Evolutionary conservation across 352 stramenopile genomes (phyloP), one percentile per base, ranked within the genome.

Genomic region (Globisporangium nunn): DNA sequence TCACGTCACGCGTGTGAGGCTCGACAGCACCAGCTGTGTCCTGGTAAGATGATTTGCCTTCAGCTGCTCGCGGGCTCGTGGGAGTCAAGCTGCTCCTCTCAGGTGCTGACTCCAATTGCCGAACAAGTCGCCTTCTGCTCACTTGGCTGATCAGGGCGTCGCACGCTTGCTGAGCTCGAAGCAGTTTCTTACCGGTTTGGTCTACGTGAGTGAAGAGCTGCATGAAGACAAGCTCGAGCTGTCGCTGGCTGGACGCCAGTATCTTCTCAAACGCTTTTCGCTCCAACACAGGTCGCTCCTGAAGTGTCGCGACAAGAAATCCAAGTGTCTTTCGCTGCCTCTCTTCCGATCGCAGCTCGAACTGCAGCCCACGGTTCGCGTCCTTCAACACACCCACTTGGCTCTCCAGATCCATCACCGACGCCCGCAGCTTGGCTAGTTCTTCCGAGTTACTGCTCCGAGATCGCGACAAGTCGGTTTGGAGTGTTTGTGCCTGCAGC

Each of bases 221-320:
- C 44, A 43, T 51, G 11, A 78, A 56, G 4, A 53, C 52, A n/a
- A 61, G 60, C 48, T 74, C 69, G 18, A 71, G 58, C 31, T 72
- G 63, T 50, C 69, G 61, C 55, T 77, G 60, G 28, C 52, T 75
- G 6, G 59, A 57, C 29, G 63, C 30, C 0, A 83, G 53, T 63
- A 83, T 78, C 54, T 80, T 69, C 10, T 65, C 60, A 37, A 83
- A 67, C 17, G 70, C 67, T 50, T 69, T 58, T 14, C 65, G 63
- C 45, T 83, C 68, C 33, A 83, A 41, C 31, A 68, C 51, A 0
- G 73, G 71, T 10, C 73, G 68, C 1, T 69, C 68, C 57, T 80
- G 66, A 31, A 83, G 55, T 3, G 73, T 83, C 41, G 78, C 63
- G 4, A 83, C 68, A 6, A 83, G 50, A 18, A 63, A 35, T 4